These are phyloP conservation scores for Cladosporium oxysporum DNA, from an alignment of 2,329 filamentous ascomycete genomes.

Conservation along the genomic window DNA sequence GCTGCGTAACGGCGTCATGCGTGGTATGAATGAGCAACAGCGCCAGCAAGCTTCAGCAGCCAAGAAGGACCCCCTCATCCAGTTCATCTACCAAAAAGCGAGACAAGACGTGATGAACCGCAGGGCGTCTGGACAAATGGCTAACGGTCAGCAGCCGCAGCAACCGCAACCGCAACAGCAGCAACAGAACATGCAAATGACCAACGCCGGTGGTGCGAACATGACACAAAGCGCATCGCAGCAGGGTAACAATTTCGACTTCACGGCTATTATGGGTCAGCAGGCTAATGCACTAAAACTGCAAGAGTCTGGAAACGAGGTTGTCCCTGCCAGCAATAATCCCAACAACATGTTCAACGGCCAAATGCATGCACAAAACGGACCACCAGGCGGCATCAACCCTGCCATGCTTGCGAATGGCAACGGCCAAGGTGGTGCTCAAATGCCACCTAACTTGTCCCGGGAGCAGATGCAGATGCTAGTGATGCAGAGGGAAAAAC, in stretches of 20 bases:
- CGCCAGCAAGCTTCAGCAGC: slow-evolving; percentile 26
- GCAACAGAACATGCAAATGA: slow-evolving; percentile 32
- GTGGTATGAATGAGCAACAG: slow-evolving; percentile 26
- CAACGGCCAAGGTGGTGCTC: slow-evolving; percentile 20
- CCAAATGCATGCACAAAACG: slow-evolving; percentile 30
- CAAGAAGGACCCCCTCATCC: slow-evolving; percentile 30
- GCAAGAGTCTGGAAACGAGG: slow-evolving; percentile 61
- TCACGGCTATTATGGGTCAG: slow-evolving; percentile 60
- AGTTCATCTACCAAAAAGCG: slow-evolving; percentile 26
- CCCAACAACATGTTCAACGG: slow-evolving; percentile 39
- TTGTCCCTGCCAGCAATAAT: slow-evolving; percentile 65
- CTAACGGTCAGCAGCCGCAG: slow-evolving; percentile 19
- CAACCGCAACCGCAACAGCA: slow-evolving; percentile 22
- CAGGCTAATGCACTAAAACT: slow-evolving; percentile 63
- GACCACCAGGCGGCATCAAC: slow-evolving; percentile 28
- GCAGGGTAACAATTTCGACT: slow-evolving; percentile 42
- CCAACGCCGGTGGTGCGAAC: slow-evolving; percentile 32
- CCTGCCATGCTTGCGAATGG: slow-evolving; percentile 41
- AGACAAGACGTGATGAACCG: slow-evolving; percentile 18
- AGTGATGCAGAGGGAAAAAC: slow-evolving; percentile 36
- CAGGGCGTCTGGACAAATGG: slow-evolving; percentile 11
- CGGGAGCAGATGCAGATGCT: slow-evolving; percentile 36
- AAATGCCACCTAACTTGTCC: slow-evolving; percentile 23
- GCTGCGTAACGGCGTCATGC: slow-evolving; percentile 28
- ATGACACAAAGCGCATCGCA: slow-evolving; percentile 20